Evolutionary conservation across 1,284 basidiomycete species (phyloP).

Genomic region (Polyporus tsugae): DNA sequence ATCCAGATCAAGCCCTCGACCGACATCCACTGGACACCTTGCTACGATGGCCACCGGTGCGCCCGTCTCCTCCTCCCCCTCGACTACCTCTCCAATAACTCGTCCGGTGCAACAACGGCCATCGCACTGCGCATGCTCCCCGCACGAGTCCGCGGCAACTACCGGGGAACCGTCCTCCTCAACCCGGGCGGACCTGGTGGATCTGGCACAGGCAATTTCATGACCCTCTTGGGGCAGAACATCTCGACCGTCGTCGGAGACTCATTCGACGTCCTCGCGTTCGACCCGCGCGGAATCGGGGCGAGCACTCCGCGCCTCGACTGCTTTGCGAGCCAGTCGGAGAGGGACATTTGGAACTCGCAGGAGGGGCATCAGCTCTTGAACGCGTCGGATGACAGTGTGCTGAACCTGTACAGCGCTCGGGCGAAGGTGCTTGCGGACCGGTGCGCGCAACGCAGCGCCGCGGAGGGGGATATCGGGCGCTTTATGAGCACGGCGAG

Average conservation of each 20-base stretch:
- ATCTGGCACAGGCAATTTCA: slow-evolving; percentile 44
- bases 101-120: slow-evolving; percentile 40
- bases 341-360: slow-evolving; percentile 28
- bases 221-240: slow-evolving; percentile 2
- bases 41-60: slow-evolving; percentile 36
- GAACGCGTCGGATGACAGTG: slow-evolving; percentile 21
- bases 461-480: slow-evolving; percentile 42
- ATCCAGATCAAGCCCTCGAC: slow-evolving; percentile 28
- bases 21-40: slow-evolving; percentile 35
- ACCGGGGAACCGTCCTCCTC: slow-evolving; percentile 55
- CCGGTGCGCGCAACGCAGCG: slow-evolving; percentile 26
- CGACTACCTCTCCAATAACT: slow-evolving; percentile 40
- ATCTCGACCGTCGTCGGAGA: slow-evolving; percentile 29
- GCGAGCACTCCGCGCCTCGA: slow-evolving; percentile 31
- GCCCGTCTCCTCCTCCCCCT: slow-evolving; percentile 45
- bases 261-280: slow-evolving; percentile 50
- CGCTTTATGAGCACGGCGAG: slow-evolving; percentile 53
- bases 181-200: slow-evolving; percentile 65
- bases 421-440: slow-evolving; percentile 21
- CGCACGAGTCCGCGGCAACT: slow-evolving; percentile 37
- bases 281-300: slow-evolving; percentile 47
- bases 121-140: slow-evolving; percentile 48
- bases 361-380: slow-evolving; percentile 17
- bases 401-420: slow-evolving; percentile 20
- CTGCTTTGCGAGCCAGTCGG: slow-evolving; percentile 28